Conservation (phyloP, 2,329 filamentous ascomycete species). For the Huntiella abstrusa region DNA sequence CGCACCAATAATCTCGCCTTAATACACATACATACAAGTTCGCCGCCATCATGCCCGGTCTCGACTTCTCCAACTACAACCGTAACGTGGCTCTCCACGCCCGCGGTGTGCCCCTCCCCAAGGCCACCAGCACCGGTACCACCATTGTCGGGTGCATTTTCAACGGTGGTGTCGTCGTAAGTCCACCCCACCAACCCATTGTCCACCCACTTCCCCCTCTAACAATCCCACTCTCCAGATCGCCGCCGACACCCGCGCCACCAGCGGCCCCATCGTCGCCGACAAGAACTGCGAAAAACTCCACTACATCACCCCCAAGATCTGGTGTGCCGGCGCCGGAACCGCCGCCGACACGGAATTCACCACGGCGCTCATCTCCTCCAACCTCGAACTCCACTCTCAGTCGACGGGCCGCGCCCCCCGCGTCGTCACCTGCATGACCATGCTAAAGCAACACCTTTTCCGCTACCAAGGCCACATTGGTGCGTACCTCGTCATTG, state of each 20-base stretch:
- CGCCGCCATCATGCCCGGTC: constrained; percentile 60
- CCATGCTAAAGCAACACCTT: constrained; percentile 96
- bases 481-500: constrained; percentile 92
- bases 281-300: constrained; percentile 99
- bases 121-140: constrained; percentile 95
- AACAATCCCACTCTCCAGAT: constrained; percentile 37
- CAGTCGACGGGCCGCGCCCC: constrained; percentile 92
- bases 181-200: constrained; percentile 17
- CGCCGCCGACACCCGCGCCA: constrained; percentile 93
- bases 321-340: constrained; percentile 97
- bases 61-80: constrained; percentile 99
- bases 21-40: neutral
- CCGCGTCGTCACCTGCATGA: constrained; percentile 98
- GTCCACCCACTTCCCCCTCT: neutral
- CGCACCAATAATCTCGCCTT: constrained; percentile 1
- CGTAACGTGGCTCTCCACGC: constrained; percentile 93
- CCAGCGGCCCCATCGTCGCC: constrained; percentile 91
- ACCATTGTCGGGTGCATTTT: constrained; percentile 97
- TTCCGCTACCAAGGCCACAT: constrained; percentile 98
- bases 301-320: constrained; percentile 95
- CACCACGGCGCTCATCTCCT: constrained; percentile 95
- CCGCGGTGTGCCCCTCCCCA: constrained; percentile 81
- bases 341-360: constrained; percentile 98
- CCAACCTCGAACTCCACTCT: constrained; percentile 91
- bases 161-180: constrained; percentile 83